Conservation (phyloP, 73 alveolate genomes). For the Paraurostyla sp. region DNA sequence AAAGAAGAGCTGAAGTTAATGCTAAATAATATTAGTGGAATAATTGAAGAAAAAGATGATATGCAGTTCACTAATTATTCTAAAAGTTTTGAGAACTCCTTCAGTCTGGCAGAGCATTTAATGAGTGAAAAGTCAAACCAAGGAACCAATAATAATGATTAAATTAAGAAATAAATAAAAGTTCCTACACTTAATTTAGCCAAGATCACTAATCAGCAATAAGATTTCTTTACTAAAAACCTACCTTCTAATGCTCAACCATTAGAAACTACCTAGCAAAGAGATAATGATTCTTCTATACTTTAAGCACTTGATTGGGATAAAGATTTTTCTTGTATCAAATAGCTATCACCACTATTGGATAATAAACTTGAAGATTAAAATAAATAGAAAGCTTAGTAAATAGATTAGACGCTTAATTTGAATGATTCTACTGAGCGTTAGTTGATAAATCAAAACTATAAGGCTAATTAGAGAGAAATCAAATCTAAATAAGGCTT, state of each 20-base stretch:
- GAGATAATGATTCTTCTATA: no score
- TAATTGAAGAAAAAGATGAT: no score
- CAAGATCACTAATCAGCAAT: neutral
- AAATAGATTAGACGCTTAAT: neutral
- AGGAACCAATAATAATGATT: neutral
- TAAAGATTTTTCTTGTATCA: no score
- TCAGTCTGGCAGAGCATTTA: neutral
- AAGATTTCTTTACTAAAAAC: neutral
- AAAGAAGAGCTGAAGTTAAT: no score
- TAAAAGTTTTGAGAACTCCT: constrained; percentile 1
- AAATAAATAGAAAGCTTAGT: neutral
- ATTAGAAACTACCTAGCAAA: no score
- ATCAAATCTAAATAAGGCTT: neutral
- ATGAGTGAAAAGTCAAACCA: neutral
- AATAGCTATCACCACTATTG: no score
- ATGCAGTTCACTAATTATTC: no score
- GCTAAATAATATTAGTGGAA: no score
- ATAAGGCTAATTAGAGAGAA: neutral
- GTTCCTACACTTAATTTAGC: neutral
- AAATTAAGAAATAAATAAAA: neutral
- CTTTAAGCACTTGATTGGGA: no score
- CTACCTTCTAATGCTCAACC: no score
- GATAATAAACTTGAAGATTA: neutral
- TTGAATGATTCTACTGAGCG: neutral
- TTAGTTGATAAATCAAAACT: neutral